phyloP scores from a whole-genome alignment of 805 yeast genomes.

The Candida xiaguanensis region DNA sequence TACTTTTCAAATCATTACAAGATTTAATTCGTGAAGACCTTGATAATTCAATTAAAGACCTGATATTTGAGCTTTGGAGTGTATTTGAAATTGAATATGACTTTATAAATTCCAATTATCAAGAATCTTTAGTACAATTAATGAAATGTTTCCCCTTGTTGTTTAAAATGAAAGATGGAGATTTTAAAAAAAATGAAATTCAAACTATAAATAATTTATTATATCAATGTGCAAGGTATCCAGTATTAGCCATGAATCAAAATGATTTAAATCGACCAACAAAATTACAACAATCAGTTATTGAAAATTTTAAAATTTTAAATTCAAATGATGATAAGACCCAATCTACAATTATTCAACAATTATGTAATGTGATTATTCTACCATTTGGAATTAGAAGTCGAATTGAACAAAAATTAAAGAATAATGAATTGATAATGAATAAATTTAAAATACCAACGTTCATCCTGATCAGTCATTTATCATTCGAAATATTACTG shows the following conservation, averaged over 20 bases:
- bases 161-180: slow-evolving; percentile 31
- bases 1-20: slow-evolving; percentile 52
- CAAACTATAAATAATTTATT: slow-evolving; percentile 54
- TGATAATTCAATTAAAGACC: slow-evolving; percentile 23
- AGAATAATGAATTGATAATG: slow-evolving; percentile 24
- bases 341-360: slow-evolving; percentile 47
- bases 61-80: slow-evolving; percentile 51
- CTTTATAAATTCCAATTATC: slow-evolving; percentile 47
- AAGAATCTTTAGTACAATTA: slow-evolving; percentile 56
- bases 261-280: slow-evolving; percentile 54
- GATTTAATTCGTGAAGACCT: slow-evolving; percentile 36
- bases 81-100: slow-evolving; percentile 37
- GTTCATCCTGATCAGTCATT: slow-evolving; percentile 56
- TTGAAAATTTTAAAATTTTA: slow-evolving; percentile 43
- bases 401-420: slow-evolving; percentile 52
- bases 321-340: slow-evolving; percentile 28
- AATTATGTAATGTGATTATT: slow-evolving; percentile 48
- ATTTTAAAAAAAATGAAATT: slow-evolving; percentile 33
- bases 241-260: slow-evolving; percentile 57
- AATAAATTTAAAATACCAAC: slow-evolving; percentile 51
- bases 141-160: slow-evolving; percentile 52
- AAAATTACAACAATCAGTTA: slow-evolving; percentile 56
- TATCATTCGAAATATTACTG: slow-evolving; percentile 40
- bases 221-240: slow-evolving; percentile 66
- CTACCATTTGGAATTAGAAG: slow-evolving; percentile 62